Percentiles rank a stretch among this genome's conserved stretches.
phyloP scores from a whole-genome alignment of 1,284 basidiomycete species.

The Malassezia nana region DNA sequence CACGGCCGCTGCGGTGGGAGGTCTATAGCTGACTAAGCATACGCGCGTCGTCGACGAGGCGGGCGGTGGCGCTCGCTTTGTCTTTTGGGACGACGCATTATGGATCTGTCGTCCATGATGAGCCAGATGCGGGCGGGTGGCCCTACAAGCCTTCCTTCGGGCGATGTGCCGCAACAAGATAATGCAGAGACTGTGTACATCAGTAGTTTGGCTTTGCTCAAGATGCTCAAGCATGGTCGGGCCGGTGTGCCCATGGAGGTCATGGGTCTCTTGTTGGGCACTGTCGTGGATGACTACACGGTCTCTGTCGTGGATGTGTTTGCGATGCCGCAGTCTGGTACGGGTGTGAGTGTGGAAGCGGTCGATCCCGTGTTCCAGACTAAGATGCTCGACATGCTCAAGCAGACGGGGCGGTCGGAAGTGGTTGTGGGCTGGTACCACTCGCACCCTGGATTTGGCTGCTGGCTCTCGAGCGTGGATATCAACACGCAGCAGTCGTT shows the following conservation, averaged over 20 bases:
- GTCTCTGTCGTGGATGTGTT: constrained; percentile 90
- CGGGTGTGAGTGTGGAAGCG: constrained; percentile 94
- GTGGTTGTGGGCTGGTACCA: constrained; percentile 99
- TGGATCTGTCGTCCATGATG: constrained; percentile 43
- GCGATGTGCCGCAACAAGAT: constrained; percentile 49
- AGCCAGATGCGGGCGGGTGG: constrained; percentile 38
- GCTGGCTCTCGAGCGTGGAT: constrained; percentile 97
- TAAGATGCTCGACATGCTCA: constrained; percentile 98
- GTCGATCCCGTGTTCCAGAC: constrained; percentile 98
- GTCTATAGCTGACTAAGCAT: background rate
- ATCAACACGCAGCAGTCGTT: constrained; percentile 99
- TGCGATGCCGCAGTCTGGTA: constrained; percentile 98
- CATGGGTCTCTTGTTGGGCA: constrained; percentile 98
- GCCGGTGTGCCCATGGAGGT: constrained; percentile 99
- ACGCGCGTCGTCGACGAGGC: constrained; percentile 1
- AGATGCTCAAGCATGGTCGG: constrained; percentile 99
- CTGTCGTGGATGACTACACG: constrained; percentile 92
- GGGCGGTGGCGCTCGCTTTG: background rate
- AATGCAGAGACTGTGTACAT: constrained; percentile 48
- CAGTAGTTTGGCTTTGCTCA: constrained; percentile 42
- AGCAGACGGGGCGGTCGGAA: constrained; percentile 95
- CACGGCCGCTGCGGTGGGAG: background rate
- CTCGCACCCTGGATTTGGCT: constrained; percentile 98
- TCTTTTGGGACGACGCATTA: constrained; percentile 6
- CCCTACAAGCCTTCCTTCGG: constrained; percentile 20